Base-by-base conservation (phyloP, 2,329 filamentous ascomycete species). In the Xylogone sp. region DNA sequence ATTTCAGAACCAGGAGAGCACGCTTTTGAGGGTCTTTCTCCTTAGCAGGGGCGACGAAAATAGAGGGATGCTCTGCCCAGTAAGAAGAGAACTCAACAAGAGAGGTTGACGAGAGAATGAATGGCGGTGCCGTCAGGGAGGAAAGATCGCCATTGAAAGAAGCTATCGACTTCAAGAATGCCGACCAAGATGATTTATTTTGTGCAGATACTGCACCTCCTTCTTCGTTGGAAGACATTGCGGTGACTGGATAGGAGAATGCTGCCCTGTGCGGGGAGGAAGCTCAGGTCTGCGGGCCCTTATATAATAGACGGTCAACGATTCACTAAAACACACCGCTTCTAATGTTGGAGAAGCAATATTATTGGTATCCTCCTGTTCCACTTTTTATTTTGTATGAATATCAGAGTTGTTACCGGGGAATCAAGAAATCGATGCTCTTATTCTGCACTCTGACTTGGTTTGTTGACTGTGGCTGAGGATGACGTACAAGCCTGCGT, bases 1-100 rank as follows among this genome's bases (percentile, higher is more conserved):
- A 97, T 71, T 93, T 95, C 62, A 97, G 75, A n/a, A 97, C 93
- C 29, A 93, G 77, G 59, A 96, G 73, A 19, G 90, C 86, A 55
- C 93, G 84, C 75, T 90, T 94, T 62, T 87, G 83, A 0, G 91
- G 81, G 67, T 96, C 88, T 48, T 84, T 63, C 69, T 96, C 91
- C 52, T 79, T 78, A 46, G 90, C 87, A 2, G 93, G 90, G 12
- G 92, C 91, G 53, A 90, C 83, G 61, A 97, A 87, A 54, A 96
- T 72, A 18, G 76, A 71, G 3, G 88, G 88, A 64, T 91, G 86
- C 60, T 90, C 88, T 56, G 84, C 85, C 88, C 88, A 93, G 74
- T 91, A 92, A 48, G 86, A 82, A 56, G 86, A 89, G 74, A 88
- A 92, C 68, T 93, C 88, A 61, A 86, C 87, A 55, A 92, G 74